Base-by-base conservation (phyloP, 148 eudicot genomes). In the Chenopodium quinoa region DNA sequence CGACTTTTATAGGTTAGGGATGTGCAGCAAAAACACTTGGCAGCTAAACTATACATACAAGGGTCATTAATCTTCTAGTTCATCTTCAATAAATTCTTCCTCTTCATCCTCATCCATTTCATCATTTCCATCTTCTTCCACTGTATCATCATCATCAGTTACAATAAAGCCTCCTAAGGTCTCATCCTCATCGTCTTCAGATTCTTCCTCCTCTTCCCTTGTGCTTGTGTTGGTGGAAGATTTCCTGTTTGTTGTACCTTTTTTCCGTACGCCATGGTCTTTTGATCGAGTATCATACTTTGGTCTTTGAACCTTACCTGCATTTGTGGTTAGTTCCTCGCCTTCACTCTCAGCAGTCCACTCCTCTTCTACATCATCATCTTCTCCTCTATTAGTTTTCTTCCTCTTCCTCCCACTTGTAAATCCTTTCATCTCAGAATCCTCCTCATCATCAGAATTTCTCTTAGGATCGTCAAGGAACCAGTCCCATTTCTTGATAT, bases 121-220 rank as follows among this genome's bases (percentile, higher is more conserved):
- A 0, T 79, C 83, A 0, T 78, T 86, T 65, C 76, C 89, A 54
- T 81, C 90, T 66, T 83, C 87, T 23, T 85, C 91, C 4, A 67
- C 64, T n/a, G 81, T 82, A 44, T 89, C 92, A 46, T 93, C 91
- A 37, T 85, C 86, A 4, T 56, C 62, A 56, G 62, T 56, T 56
- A 96, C 92, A 48, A 93, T 90, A 82, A 96, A 96, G 3, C 99
- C 99, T 81, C 99, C 99, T 23, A 96, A 87, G 34, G 91, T 90
- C 58, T 93, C 90, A 0, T 87, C 92, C 3, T 81, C 89, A 16
- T 85, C 91, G 1, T 86, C 91, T 14, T 91, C 87, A 7, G 89
- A 92, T 20, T 88, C 89, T 12, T 85, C 90, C 10, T 85, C 88
- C 22, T 81, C 84, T 66, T 70, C 75, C 37, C 58, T 29, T 1